Evolutionary conservation across 768 basidiomycete genomes (phyloP).

Genomic region (Podaxis sp.): DNA sequence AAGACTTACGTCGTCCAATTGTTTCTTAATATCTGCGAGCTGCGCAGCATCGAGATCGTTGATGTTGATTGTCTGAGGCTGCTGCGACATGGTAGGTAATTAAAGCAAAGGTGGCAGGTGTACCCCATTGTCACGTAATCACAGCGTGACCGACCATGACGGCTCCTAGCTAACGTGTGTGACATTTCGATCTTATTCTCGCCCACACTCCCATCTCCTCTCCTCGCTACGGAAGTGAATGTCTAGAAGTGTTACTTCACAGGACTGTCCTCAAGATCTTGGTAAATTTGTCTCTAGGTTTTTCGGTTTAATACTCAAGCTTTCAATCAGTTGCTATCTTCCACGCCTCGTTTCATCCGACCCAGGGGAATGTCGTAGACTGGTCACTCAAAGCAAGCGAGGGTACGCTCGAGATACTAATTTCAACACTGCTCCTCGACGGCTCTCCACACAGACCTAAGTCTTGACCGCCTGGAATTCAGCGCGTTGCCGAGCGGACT

Average conservation of each 20-base stretch:
- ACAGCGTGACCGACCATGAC: constrained; percentile 2
- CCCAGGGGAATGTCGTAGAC: constrained; percentile 73
- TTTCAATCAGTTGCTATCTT: constrained; percentile 71
- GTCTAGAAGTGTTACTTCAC: neutral
- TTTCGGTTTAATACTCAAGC: neutral
- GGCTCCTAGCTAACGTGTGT: neutral
- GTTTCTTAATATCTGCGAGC: constrained; percentile 83
- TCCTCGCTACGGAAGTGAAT: constrained; percentile 8
- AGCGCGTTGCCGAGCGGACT: constrained; percentile 78
- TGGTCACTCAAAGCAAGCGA: constrained; percentile 73
- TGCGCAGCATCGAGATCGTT: constrained; percentile 83
- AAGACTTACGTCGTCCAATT: constrained; percentile 79
- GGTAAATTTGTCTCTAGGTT: neutral
- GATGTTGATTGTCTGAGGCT: constrained; percentile 66
- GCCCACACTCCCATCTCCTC: constrained; percentile 9
- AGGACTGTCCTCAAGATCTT: constrained; percentile 9
- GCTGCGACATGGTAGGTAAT: constrained; percentile 25
- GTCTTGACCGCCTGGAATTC: constrained; percentile 72
- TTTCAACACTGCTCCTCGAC: neutral
- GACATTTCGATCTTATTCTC: constrained; percentile 8
- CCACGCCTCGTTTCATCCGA: constrained; percentile 82
- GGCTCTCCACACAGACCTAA: constrained; percentile 43
- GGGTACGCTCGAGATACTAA: constrained; percentile 33
- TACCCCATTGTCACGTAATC: neutral
- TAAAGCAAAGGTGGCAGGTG: neutral